Conservation (phyloP, 164 flowering plant genomes). For the Stephania yunnanensis region DNA sequence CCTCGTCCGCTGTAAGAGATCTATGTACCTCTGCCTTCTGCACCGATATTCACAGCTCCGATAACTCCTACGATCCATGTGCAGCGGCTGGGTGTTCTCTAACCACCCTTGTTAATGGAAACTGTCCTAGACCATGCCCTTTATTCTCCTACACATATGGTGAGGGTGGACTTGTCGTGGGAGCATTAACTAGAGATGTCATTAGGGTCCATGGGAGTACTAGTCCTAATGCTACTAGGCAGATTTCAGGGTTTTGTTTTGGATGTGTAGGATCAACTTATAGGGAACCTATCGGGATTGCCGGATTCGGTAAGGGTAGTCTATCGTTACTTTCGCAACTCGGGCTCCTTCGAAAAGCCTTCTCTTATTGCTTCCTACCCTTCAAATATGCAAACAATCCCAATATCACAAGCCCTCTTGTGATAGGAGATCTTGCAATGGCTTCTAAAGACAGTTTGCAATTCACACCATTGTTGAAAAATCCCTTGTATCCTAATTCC, state of each 20-base stretch:
- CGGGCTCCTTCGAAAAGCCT: slow-evolving; percentile 66
- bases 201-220: slow-evolving; percentile 37
- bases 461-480: slow-evolving; percentile 60
- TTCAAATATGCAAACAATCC: slow-evolving; percentile 71
- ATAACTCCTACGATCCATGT: slow-evolving; percentile 53
- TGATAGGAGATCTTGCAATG: slow-evolving; percentile 58
- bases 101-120: slow-evolving; percentile 33
- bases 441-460: slow-evolving; percentile 39
- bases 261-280: slow-evolving; percentile 69
- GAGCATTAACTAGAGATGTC: slow-evolving; percentile 47
- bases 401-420: slow-evolving; percentile 51
- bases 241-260: slow-evolving; percentile 43
- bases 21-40: slow-evolving; percentile 48
- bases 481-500: slow-evolving; percentile 48
- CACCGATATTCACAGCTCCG: slow-evolving; percentile 55
- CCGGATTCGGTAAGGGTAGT: slow-evolving; percentile 63
- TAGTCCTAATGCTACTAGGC: slow-evolving; percentile 23
- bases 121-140: slow-evolving; percentile 67
- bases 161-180: slow-evolving; percentile 45
- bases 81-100: slow-evolving; percentile 56
- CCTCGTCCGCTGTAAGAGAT: slow-evolving; percentile 49
- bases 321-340: slow-evolving; percentile 68
- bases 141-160: slow-evolving; percentile 72
- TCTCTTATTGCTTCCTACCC: slow-evolving; percentile 68
- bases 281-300: slow-evolving; percentile 68